Percentiles rank a stretch among this genome's conserved stretches.
phyloP scores from a whole-genome alignment of 176 grass and related monocot species.

The Eragrostis nindensis region DNA sequence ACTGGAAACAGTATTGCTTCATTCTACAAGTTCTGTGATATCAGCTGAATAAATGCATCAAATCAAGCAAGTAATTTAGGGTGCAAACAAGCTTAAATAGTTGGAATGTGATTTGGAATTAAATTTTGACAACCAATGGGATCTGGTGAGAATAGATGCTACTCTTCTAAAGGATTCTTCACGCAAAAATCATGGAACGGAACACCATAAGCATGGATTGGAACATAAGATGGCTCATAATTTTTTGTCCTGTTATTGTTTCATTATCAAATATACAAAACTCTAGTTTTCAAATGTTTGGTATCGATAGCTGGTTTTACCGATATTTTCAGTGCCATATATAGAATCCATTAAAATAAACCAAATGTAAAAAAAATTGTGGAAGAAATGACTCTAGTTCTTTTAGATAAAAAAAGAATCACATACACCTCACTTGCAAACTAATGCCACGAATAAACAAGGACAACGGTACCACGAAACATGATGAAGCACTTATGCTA shows the following conservation, averaged over 20 bases:
- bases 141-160: background rate
- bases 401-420: constrained; percentile 5
- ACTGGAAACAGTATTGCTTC: background rate
- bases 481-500: background rate
- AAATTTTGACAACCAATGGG: constrained; percentile 1
- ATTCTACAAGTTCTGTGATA: background rate
- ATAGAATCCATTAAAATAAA: background rate
- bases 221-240: background rate
- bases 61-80: background rate
- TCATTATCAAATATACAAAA: background rate
- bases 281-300: background rate
- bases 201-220: background rate
- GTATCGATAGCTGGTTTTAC: background rate
- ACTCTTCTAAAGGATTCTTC: background rate
- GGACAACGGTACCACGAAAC: background rate
- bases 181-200: background rate
- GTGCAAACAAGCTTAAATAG: background rate
- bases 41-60: background rate
- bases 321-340: background rate
- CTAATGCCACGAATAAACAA: background rate
- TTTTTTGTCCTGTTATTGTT: background rate
- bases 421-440: background rate
- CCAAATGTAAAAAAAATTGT: background rate
- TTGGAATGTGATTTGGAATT: background rate
- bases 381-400: background rate